Evolutionary conservation across 2,329 filamentous ascomycete species (phyloP), one percentile per base, ranked within the genome.

Genomic region (Epichloe hybrida): DNA sequence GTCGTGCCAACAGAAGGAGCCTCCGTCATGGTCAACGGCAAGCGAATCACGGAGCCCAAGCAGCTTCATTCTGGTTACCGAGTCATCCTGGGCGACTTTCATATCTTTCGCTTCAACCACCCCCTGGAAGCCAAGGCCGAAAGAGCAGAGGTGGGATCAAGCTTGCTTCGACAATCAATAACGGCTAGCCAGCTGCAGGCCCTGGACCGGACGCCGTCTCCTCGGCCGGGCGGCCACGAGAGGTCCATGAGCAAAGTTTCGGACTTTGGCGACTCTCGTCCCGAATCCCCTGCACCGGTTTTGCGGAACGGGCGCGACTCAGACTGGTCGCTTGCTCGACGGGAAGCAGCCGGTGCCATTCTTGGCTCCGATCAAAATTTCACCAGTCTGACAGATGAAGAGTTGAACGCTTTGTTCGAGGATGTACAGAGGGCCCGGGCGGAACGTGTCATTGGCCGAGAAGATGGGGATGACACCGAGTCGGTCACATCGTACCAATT

Each of bases 41-140:
- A 91, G 56, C 85, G 90, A 17, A 86, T 97, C 50, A 81, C 89
- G 50, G 89, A 90, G 61, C 83, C 90, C 1, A 89, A 84, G 57
- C 80, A 89, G 56, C 74, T 98, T 42, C 84, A 90, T 62, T 96
- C 90, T 60, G 93, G 93, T 5, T 95, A 90, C 64, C 85, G 93
- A 54, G 86, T 98, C 50, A 98, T 98, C 55, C 74, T 98, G 9
- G 93, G 93, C 40, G 93, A 98, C 66, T 98, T 98, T 60, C 93
- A 98, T 66, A 98, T 98, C 54, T 97, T 98, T 70, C 79, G 93
- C 51, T 98, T 98, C 73, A 98, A 97, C 61, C 90, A 98, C 63
- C 93, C 93, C 0, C 85, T 95, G 74, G 93, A 98, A 69, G 93
- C 93, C 34, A 83, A 88, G 52, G 91, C 90, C 3, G 93, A 98